phyloP scores from a whole-genome alignment of 1,139 yeast species.

The Yamadazyma trypodendri region DNA sequence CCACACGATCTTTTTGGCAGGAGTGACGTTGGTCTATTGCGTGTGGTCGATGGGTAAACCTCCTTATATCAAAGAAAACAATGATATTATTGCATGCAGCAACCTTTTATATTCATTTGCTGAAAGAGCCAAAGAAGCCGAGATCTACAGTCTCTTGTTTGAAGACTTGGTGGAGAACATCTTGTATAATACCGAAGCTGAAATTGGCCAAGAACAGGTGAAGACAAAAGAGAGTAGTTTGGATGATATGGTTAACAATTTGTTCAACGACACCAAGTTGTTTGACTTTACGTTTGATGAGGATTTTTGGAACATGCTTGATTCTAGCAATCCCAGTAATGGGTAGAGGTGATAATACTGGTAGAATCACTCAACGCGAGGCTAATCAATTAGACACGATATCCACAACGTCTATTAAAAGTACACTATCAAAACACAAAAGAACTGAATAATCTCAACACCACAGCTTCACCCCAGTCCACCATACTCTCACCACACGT shows the following conservation, averaged over 20 bases:
- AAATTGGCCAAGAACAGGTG: not conserved
- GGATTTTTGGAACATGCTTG: slow-evolving; percentile 15
- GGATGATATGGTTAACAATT: slow-evolving; percentile 1
- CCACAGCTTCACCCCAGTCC: too few species aligned
- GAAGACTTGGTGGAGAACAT: slow-evolving; percentile 20
- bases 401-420: too few species aligned
- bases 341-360: too few species aligned
- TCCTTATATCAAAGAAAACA: slow-evolving; percentile 17
- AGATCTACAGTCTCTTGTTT: slow-evolving; percentile 19
- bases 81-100: slow-evolving; percentile 22
- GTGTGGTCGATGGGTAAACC: slow-evolving; percentile 13
- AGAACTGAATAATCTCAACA: too few species aligned
- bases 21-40: slow-evolving; percentile 19
- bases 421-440: too few species aligned
- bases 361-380: too few species aligned
- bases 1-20: slow-evolving; percentile 18
- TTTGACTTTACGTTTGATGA: slow-evolving; percentile 16
- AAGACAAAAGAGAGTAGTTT: not conserved
- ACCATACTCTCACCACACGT: slow-evolving; percentile 12
- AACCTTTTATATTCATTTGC: slow-evolving; percentile 21
- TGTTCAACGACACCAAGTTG: slow-evolving; percentile 10
- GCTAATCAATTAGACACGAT: too few species aligned
- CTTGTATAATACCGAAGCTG: slow-evolving; percentile 11
- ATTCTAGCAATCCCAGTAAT: slow-evolving; percentile 5
- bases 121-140: slow-evolving; percentile 22